Percentiles rank a stretch among this genome's conserved stretches.
phyloP scores from a whole-genome alignment of 495 filamentous ascomycete genomes.

The Lepidopterella palustris region DNA sequence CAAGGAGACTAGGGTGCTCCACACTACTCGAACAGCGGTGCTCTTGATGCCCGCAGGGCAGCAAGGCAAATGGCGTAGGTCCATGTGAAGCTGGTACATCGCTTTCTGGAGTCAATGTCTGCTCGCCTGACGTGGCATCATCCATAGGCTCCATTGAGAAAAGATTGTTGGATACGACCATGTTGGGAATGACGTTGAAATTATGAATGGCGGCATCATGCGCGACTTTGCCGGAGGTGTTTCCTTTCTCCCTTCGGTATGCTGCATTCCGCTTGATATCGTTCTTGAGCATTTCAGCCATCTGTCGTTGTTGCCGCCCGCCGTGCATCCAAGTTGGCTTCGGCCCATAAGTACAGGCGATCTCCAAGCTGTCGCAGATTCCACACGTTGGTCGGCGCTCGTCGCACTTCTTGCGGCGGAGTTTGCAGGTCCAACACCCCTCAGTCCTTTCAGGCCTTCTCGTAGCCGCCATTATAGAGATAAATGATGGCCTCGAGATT shows the following conservation, averaged over 20 bases:
- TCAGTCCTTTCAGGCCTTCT: conserved; percentile 31
- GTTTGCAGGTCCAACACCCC: conserved; percentile 51
- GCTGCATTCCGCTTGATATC: conserved; percentile 1
- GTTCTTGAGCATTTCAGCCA: conserved; percentile 4
- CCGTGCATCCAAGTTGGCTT: conserved; percentile 11
- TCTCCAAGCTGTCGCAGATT: conserved; percentile 31
- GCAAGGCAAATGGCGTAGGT: not conserved
- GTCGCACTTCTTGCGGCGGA: conserved; percentile 51
- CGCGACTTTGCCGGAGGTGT: not conserved
- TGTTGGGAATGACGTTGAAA: conserved; percentile 9
- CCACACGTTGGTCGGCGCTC: conserved; percentile 43
- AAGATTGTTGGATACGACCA: conserved; percentile 6
- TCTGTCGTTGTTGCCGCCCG: conserved; percentile 3
- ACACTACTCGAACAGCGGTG: not conserved
- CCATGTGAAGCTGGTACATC: not conserved
- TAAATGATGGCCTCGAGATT: no score
- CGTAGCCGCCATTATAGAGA: not conserved
- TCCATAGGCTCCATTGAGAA: not conserved
- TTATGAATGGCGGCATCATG: not conserved
- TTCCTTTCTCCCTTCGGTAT: conserved; percentile 2
- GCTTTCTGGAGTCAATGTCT: not conserved
- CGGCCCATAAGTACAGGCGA: not conserved
- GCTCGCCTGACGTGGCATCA: not conserved
- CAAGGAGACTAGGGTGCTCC: not conserved
- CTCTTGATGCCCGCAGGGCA: not conserved